These are phyloP conservation scores for Leishmania tropica DNA, from an alignment of 208 protist genomes.

Conservation along the genomic window DNA sequence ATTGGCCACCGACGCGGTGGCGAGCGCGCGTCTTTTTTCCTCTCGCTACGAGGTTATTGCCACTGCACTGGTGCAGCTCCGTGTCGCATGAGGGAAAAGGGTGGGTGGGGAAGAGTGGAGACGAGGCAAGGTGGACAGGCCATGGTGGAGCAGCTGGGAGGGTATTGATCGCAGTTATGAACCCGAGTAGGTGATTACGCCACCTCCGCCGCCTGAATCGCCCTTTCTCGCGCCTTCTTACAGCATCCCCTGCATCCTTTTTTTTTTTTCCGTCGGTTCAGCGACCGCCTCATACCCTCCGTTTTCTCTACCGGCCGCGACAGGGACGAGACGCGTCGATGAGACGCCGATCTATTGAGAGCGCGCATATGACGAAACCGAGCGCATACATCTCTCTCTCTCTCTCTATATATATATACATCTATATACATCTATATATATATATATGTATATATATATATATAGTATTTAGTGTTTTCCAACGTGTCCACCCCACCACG, in stretches of 20 bases:
- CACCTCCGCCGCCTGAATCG: background rate
- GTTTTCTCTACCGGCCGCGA: background rate
- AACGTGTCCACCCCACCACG: background rate
- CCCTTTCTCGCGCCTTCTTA: background rate
- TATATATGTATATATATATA: too few relatives aligned
- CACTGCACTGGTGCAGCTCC: background rate
- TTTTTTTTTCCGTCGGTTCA: background rate
- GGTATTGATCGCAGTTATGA: background rate
- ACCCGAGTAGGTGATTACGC: background rate
- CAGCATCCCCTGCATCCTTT: too few relatives aligned
- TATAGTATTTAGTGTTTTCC: too few relatives aligned
- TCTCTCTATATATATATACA: too few relatives aligned
- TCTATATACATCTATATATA: too few relatives aligned
- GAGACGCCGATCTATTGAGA: background rate
- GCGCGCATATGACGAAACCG: background rate
- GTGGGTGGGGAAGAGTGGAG: background rate
- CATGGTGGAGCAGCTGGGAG: background rate
- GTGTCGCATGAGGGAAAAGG: background rate
- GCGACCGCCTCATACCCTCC: background rate
- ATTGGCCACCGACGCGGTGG: background rate
- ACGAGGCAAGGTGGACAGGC: background rate
- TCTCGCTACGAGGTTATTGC: background rate
- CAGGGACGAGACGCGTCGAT: background rate
- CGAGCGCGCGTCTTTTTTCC: background rate
- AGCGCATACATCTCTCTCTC: too few relatives aligned